Conservation (phyloP, 768 basidiomycete genomes). For the Rhodotorula kratochvilovae region DNA sequence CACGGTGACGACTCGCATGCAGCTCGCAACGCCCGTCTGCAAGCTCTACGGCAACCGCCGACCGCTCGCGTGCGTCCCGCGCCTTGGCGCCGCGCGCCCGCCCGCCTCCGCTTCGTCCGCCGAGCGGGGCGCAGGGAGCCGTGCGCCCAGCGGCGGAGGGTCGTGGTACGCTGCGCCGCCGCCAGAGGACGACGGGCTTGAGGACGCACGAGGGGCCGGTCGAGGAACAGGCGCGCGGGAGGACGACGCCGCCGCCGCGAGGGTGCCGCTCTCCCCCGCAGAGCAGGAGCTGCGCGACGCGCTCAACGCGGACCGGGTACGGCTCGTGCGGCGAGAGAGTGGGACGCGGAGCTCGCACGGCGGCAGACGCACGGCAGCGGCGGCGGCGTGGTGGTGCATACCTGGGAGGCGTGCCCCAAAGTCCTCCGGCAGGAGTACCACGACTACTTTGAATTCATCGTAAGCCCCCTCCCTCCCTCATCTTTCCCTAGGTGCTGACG, state of each 20-base stretch:
- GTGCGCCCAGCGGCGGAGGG: no score
- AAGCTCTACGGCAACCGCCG: slow-evolving; percentile 22
- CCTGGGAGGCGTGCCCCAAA: slow-evolving; percentile 28
- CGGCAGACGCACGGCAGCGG: background rate
- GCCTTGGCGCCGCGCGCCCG: background rate
- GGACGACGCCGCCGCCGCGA: background rate
- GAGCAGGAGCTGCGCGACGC: background rate
- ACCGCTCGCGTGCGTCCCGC: slow-evolving; percentile 1
- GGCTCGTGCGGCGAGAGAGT: no score
- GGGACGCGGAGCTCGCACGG: no score
- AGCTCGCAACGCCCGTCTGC: slow-evolving; percentile 18
- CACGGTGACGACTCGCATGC: background rate
- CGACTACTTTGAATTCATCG: slow-evolving; percentile 35
- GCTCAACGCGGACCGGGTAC: background rate
- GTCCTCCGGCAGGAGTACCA: slow-evolving; percentile 18
- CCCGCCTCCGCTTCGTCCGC: no score
- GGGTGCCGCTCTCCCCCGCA: background rate
- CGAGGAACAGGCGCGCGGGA: background rate
- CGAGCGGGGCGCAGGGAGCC: background rate
- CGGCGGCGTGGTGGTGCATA: background rate
- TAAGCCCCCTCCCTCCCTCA: background rate
- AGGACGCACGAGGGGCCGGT: background rate
- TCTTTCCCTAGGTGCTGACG: background rate
- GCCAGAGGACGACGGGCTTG: background rate
- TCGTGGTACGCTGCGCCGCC: no score